phyloP scores from a whole-genome alignment of 1,284 basidiomycete genomes.

The Ustilago sp. region DNA sequence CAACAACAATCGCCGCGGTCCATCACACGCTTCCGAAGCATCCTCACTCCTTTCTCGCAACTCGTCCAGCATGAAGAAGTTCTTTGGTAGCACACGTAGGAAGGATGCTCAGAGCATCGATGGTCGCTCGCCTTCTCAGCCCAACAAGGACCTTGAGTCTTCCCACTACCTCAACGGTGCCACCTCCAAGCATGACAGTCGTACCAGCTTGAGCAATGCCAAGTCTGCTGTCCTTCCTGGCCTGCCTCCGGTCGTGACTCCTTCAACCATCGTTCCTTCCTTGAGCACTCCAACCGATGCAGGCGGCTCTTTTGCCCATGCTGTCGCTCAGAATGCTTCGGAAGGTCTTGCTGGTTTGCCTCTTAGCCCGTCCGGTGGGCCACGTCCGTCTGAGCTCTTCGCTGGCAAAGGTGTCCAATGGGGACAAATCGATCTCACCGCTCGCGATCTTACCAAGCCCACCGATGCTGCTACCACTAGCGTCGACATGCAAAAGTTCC shows the following conservation, averaged over 20 bases:
- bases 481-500: constrained; percentile 57
- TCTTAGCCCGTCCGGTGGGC: constrained; percentile 8
- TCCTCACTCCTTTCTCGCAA: constrained; percentile 41
- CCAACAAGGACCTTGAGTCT: constrained; percentile 4
- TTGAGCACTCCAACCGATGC: constrained; percentile 25
- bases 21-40: constrained; percentile 36
- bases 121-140: constrained; percentile 13
- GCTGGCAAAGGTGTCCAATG: constrained; percentile 63
- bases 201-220: constrained; percentile 27
- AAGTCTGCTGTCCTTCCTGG: constrained; percentile 8
- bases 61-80: constrained; percentile 51
- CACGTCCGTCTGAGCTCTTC: constrained; percentile 59
- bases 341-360: constrained; percentile 21
- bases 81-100: constrained; percentile 50
- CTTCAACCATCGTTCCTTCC: constrained; percentile 27
- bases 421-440: constrained; percentile 56
- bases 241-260: constrained; percentile 28
- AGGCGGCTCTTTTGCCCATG: constrained; percentile 22
- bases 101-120: constrained; percentile 47
- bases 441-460: constrained; percentile 31
- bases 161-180: constrained; percentile 28
- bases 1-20: constrained; percentile 17
- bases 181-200: constrained; percentile 24
- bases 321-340: constrained; percentile 19
- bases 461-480: constrained; percentile 24